Conservation (phyloP, 805 yeast species). For the Sugiyamaella valdiviana region DNA sequence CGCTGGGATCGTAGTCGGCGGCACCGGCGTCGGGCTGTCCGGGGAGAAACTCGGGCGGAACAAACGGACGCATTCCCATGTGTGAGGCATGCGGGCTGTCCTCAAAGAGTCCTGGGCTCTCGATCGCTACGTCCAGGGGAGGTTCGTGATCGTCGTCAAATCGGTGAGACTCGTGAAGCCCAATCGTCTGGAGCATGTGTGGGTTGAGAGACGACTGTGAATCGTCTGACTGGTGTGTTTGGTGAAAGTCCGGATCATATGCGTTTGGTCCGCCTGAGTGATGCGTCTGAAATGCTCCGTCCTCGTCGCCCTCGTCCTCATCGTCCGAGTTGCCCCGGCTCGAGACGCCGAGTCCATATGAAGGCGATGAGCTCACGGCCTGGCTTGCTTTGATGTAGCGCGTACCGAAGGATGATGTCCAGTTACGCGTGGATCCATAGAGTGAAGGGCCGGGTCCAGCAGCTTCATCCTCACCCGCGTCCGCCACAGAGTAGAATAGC, state of each 20-base stretch:
- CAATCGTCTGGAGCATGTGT: conserved; percentile 2
- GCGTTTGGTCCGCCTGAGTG: too few relatives aligned
- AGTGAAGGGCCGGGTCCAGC: conserved; percentile 12
- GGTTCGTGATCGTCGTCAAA: conserved; percentile 23
- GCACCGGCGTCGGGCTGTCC: neutral
- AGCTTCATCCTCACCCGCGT: conserved; percentile 16
- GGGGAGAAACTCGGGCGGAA: conserved; percentile 9
- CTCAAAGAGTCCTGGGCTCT: neutral
- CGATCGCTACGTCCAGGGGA: conserved; percentile 29
- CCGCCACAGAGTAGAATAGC: conserved; percentile 25
- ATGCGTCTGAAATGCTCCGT: too few relatives aligned
- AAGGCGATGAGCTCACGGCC: conserved; percentile 1
- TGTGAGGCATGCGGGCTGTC: neutral
- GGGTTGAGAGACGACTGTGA: neutral
- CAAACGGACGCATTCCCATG: conserved; percentile 7
- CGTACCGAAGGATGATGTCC: conserved; percentile 13
- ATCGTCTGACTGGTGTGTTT: conserved; percentile 1
- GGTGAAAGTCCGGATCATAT: conserved; percentile 1
- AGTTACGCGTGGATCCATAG: conserved; percentile 11
- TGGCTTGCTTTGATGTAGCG: neutral
- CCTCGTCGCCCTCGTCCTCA: conserved; percentile 12
- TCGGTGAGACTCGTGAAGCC: neutral
- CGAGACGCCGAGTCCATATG: conserved; percentile 2
- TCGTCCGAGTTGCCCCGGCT: conserved; percentile 9
- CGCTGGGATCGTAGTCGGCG: neutral